phyloP scores from a whole-genome alignment of 2,329 filamentous ascomycete genomes.

The Ophiostoma pallidulum region DNA sequence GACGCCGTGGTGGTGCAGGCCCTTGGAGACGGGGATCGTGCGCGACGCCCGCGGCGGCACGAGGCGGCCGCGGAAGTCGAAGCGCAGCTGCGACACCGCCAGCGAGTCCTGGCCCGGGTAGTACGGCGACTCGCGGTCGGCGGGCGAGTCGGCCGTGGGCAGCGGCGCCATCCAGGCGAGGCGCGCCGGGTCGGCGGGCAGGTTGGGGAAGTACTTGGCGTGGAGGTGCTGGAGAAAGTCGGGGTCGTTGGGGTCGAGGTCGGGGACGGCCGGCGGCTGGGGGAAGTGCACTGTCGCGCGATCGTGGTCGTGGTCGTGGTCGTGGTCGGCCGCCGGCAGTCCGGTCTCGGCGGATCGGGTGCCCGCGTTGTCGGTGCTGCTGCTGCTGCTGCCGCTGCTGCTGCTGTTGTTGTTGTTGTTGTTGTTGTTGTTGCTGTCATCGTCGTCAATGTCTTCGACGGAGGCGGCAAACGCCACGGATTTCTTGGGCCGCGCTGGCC shows the following conservation, averaged over 20 bases:
- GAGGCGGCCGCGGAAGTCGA: slow-evolving; percentile 75
- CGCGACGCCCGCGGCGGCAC: slow-evolving; percentile 68
- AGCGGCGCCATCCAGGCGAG: slow-evolving; percentile 83
- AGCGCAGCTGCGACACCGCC: slow-evolving; percentile 70
- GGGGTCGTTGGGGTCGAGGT: slow-evolving; percentile 74
- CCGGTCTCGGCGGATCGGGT: no score
- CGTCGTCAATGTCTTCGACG: slow-evolving; percentile 4
- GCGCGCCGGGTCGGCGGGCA: slow-evolving; percentile 74
- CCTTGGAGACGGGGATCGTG: slow-evolving; percentile 63
- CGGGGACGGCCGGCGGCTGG: slow-evolving; percentile 42
- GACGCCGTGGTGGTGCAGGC: slow-evolving; percentile 86
- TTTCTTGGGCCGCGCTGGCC: slow-evolving; percentile 20
- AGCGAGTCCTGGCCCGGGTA: slow-evolving; percentile 65
- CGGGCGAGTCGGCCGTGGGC: slow-evolving; percentile 52
- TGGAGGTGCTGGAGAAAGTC: slow-evolving; percentile 79
- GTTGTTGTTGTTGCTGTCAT: neutral
- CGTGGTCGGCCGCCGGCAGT: slow-evolving; percentile 30
- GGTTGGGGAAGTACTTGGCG: slow-evolving; percentile 84
- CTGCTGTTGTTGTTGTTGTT: neutral
- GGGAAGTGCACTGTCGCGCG: slow-evolving; percentile 51
- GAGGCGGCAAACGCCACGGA: slow-evolving; percentile 20
- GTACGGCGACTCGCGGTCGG: slow-evolving; percentile 67
- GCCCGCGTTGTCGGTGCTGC: slow-evolving; percentile 1
- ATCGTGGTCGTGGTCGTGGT: slow-evolving; percentile 13
- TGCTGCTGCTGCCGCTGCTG: neutral